Evolutionary conservation across 805 yeast genomes (phyloP).

Genomic region (Zygoascus tannicola): DNA sequence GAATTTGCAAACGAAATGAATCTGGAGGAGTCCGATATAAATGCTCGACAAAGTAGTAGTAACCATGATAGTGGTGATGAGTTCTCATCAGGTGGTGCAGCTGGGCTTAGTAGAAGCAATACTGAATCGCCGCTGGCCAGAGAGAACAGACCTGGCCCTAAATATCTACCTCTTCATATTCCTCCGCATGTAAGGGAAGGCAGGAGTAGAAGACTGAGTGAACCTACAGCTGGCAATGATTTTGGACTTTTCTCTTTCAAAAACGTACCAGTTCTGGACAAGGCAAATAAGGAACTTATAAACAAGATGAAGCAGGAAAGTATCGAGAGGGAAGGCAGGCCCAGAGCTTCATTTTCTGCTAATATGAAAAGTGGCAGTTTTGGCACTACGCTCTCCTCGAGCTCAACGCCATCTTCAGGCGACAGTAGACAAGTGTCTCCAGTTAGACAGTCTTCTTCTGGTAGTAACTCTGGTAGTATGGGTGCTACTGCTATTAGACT

Average conservation of each 20-base stretch:
- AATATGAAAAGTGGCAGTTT: neutral
- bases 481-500: neutral
- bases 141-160: constrained; percentile 4
- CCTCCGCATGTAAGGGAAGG: constrained; percentile 58
- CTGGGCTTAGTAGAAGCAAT: constrained; percentile 26
- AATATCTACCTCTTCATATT: constrained; percentile 36
- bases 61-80: constrained; percentile 8
- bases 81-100: constrained; percentile 15
- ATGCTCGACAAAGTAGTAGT: constrained; percentile 8
- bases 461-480: neutral
- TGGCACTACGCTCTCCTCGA: neutral
- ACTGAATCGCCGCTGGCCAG: constrained; percentile 7
- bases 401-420: constrained; percentile 24
- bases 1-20: constrained; percentile 41
- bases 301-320: constrained; percentile 53
- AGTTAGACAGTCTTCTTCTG: constrained; percentile 6
- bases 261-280: constrained; percentile 80
- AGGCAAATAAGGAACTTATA: constrained; percentile 88
- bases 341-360: neutral
- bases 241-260: constrained; percentile 92
- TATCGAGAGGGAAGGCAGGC: neutral
- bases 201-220: constrained; percentile 57
- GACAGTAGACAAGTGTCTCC: constrained; percentile 15
- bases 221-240: constrained; percentile 45
- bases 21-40: constrained; percentile 7